These are phyloP conservation scores for Candida railenensis DNA, from an alignment of 805 yeast species.

Conservation along the genomic window DNA sequence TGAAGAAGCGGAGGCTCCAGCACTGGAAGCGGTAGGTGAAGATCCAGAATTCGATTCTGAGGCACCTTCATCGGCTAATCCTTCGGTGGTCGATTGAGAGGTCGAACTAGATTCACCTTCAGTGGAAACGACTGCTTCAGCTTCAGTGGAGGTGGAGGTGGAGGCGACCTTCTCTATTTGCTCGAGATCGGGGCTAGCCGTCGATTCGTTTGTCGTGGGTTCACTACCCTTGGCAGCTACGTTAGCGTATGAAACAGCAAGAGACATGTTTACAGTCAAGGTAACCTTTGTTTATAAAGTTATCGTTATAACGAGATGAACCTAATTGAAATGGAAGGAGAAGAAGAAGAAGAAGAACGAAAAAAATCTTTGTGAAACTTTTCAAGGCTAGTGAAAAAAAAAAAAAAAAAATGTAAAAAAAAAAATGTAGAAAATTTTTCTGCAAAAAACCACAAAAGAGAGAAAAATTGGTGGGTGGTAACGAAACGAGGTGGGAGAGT, in stretches of 20 bases:
- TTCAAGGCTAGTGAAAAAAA: background rate
- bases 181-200: background rate
- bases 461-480: background rate
- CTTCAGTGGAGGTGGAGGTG: conserved; percentile 5
- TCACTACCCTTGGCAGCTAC: conserved; percentile 36
- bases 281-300: background rate
- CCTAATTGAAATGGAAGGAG: background rate
- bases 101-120: background rate
- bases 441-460: background rate
- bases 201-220: conserved; percentile 1
- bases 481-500: too few relatives aligned
- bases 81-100: background rate
- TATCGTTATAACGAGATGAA: background rate
- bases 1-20: conserved; percentile 8
- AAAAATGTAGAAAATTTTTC: background rate
- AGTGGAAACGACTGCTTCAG: conserved; percentile 1
- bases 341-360: background rate
- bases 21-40: conserved; percentile 3
- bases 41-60: conserved; percentile 4
- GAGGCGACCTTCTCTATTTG: conserved; percentile 4
- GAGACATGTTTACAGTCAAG: conserved; percentile 7
- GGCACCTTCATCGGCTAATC: background rate
- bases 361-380: background rate
- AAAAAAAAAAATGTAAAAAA: background rate
- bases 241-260: conserved; percentile 41